Evolutionary conservation across 2,329 filamentous ascomycete species (phyloP), one percentile per base, ranked within the genome.

Genomic region (Venturia effusa): DNA sequence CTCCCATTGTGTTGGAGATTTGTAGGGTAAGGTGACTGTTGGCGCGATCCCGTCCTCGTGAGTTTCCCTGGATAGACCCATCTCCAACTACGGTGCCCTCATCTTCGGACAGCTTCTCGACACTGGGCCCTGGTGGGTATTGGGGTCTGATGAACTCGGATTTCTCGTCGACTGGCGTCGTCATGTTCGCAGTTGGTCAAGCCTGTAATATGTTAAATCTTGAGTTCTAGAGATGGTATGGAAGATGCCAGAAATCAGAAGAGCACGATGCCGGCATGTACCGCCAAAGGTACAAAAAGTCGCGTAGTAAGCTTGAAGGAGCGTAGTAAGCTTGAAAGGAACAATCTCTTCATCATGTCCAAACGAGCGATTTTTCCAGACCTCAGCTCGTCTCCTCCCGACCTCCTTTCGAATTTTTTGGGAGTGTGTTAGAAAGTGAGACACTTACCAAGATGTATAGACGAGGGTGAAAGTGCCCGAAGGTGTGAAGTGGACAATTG

Each of bases 11-110:
- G 40, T 78, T 73, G 64, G 75, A 77, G 4, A 79, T 81, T 22
- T 80, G 74, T 27, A 82, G 76, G 10, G 77, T 78, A 48, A 84
- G 73, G 65, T 80, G 78, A 54, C 67, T 60, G 55, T 67, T 65
- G 22, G 41, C 59, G 24, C 64, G 65, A 55, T 59, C 60, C 54
- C 17, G 61, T 39, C 32, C 43, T 37, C 22, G 27, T 19, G 72
- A 71, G 39, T 71, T 68, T 27, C 72, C 70, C n/a, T 69, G 68
- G 64, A 69, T 70, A 34, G 66, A 66, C 13, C 72, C 72, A 17
- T 76, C 74, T 48, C 70, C 74, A n/a, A 75, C 68, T 39, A 71
- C 71, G 3, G 74, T 76, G 39, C 73, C 72, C 15, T 68, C 67
- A 54, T 76, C 75, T 57, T 76, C 74, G 67, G 67, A 64, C 66